Evolutionary conservation across 2,329 filamentous ascomycete species (phyloP).

Genomic region (Sporothrix schenckii): DNA sequence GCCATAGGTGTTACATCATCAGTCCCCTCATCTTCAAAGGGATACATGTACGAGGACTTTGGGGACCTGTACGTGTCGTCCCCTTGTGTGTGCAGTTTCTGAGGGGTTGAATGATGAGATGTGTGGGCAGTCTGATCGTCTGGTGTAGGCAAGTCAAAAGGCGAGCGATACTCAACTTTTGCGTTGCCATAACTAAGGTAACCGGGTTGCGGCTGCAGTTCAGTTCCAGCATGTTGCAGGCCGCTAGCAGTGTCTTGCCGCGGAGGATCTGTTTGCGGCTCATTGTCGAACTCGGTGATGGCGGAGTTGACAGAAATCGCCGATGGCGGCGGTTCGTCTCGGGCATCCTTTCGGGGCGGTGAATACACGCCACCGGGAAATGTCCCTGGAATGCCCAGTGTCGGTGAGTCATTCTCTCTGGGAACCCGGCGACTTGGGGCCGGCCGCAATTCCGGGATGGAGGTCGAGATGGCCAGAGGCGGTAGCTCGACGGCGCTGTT

Average conservation of each 20-base stretch:
- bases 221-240: neutral
- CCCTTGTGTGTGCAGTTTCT: constrained; percentile 1
- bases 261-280: constrained; percentile 64
- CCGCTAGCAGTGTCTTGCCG: constrained; percentile 38
- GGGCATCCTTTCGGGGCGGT: constrained; percentile 40
- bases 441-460: constrained; percentile 31
- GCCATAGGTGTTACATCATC: constrained; percentile 22
- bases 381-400: constrained; percentile 66
- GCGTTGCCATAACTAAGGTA: constrained; percentile 8
- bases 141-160: constrained; percentile 33
- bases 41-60: constrained; percentile 53
- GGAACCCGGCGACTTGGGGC: constrained; percentile 28
- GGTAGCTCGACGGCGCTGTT: constrained; percentile 4
- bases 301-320: constrained; percentile 63
- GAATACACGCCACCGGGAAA: constrained; percentile 52
- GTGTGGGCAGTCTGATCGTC: constrained; percentile 23
- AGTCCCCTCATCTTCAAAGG: constrained; percentile 52
- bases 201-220: neutral
- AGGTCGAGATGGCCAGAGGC: constrained; percentile 22
- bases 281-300: constrained; percentile 72
- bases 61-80: constrained; percentile 33
- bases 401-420: constrained; percentile 60
- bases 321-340: constrained; percentile 58
- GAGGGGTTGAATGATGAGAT: neutral
- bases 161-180: constrained; percentile 35